Percentiles rank a stretch among this genome's conserved stretches.
These are phyloP conservation scores for Blastomyces parvus DNA, from an alignment of 2,329 filamentous ascomycete genomes.

Conservation along the genomic window DNA sequence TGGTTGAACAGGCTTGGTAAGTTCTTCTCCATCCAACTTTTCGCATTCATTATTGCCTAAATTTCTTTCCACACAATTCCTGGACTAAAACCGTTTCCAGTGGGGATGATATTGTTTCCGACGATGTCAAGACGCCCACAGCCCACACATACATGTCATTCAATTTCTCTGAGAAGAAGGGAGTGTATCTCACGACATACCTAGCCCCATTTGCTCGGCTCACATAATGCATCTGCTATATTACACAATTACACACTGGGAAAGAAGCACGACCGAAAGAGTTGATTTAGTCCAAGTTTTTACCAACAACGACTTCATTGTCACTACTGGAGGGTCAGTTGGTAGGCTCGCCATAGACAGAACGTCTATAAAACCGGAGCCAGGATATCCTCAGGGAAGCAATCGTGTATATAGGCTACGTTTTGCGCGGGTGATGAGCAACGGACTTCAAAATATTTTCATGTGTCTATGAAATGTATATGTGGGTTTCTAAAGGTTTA, in stretches of 20 bases:
- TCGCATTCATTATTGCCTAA: not conserved
- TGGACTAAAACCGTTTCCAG: not conserved
- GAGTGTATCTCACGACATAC: slow-evolving; percentile 1
- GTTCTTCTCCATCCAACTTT: not conserved
- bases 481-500: no score
- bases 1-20: not conserved
- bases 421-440: not conserved
- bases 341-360: not conserved
- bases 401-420: not conserved
- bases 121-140: not conserved
- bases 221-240: not conserved
- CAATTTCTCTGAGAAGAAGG: slow-evolving; percentile 1
- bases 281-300: no score
- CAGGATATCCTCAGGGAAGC: not conserved
- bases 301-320: not conserved
- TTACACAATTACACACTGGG: no score
- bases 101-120: slow-evolving; percentile 1
- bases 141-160: slow-evolving; percentile 2
- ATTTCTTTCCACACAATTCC: not conserved
- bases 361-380: not conserved
- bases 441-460: not conserved
- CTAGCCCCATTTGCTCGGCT: slow-evolving; percentile 12
- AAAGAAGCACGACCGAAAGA: no score
- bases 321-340: not conserved
- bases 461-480: no score